A percentile compares a stretch with the other conserved stretches of the same genome.
Conservation (phyloP, 2,329 filamentous ascomycete species). For the Colletotrichum horii region DNA sequence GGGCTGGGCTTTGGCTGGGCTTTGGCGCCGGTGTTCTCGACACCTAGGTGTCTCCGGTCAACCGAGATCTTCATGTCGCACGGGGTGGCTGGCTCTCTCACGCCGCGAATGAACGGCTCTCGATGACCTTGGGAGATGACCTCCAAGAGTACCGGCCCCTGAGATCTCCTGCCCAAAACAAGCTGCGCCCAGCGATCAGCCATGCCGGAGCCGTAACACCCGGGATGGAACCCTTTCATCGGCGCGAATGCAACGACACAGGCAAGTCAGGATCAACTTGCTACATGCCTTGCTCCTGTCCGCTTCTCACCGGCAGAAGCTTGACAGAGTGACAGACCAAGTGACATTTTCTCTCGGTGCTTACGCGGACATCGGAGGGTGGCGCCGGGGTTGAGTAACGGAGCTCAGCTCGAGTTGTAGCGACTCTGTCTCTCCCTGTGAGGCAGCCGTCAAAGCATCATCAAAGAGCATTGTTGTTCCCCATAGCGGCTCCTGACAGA, state of each 20-base stretch:
- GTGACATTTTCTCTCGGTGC: not conserved
- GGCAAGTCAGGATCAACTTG: not conserved
- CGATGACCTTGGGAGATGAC: not conserved
- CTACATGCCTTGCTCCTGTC: not conserved
- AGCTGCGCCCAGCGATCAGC: slow-evolving; percentile 16
- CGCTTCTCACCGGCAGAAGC: not conserved
- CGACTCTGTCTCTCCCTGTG: not conserved
- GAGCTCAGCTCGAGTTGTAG: not conserved
- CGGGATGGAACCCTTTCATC: slow-evolving; percentile 2
- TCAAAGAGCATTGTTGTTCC: not conserved
- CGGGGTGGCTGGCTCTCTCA: not conserved
- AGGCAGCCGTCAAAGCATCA: not conserved
- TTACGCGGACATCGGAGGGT: not conserved
- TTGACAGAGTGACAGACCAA: not conserved
- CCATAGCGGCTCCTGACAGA: not conserved
- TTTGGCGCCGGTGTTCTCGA: not conserved
- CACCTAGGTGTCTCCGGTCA: slow-evolving; percentile 10
- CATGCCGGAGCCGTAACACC: slow-evolving; percentile 6
- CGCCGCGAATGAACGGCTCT: not conserved
- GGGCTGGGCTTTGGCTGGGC: not conserved
- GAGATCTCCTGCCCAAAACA: not conserved
- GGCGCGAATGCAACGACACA: not conserved
- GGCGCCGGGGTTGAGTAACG: not conserved
- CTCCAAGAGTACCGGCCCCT: not conserved
- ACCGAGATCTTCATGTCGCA: slow-evolving; percentile 1